These are phyloP conservation scores for Arabidopsis hybrid DNA, from an alignment of 441 rosid species.

Conservation along the genomic window DNA sequence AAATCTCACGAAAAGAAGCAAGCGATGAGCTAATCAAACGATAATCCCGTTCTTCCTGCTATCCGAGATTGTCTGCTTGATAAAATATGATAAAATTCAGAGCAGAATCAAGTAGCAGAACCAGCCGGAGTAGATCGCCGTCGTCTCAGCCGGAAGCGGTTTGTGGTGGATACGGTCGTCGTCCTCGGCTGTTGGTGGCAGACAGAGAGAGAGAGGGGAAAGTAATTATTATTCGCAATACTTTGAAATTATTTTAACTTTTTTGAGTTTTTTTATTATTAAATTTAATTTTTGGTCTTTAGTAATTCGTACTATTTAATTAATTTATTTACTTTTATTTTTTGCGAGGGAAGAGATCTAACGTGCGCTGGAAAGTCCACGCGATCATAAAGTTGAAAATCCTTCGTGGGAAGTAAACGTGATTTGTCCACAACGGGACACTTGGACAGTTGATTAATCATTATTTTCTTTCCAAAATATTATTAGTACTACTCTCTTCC, in stretches of 20 bases:
- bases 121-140: conserved; percentile 41
- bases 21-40: conserved; percentile 38
- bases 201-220: conserved; percentile 41
- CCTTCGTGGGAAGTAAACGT: conserved; percentile 37
- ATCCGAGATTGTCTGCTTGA: conserved; percentile 1
- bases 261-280: conserved; percentile 2
- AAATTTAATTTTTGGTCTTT: conserved; percentile 24
- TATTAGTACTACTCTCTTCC: too few relatives aligned
- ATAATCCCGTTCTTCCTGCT: conserved; percentile 29
- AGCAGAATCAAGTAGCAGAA: conserved; percentile 27
- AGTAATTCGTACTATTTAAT: neutral
- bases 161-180: conserved; percentile 48
- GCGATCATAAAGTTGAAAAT: conserved; percentile 28
- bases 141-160: conserved; percentile 42
- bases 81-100: neutral
- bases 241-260: conserved; percentile 32
- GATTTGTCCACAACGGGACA: conserved; percentile 27
- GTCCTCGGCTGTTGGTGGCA: conserved; percentile 46
- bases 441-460: conserved; percentile 5
- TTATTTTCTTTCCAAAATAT: neutral
- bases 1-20: conserved; percentile 30
- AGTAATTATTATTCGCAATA: conserved; percentile 44
- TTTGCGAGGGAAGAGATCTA: conserved; percentile 32
- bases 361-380: conserved; percentile 47
- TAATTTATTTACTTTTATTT: neutral